phyloP scores from a whole-genome alignment of 345 rosid species.

The Euphorbia tirucalli region DNA sequence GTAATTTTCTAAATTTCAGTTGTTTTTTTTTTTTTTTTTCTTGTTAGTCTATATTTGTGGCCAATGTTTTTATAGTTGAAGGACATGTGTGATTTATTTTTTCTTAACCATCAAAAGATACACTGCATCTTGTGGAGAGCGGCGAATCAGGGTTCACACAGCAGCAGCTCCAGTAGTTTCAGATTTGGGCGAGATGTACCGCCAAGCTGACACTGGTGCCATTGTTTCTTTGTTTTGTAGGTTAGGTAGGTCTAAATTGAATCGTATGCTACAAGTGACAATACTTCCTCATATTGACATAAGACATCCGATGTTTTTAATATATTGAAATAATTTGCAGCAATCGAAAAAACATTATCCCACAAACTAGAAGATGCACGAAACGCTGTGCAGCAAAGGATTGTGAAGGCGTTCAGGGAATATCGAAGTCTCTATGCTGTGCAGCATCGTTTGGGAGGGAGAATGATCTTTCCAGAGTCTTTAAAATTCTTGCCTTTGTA shows the following conservation, averaged over 20 bases:
- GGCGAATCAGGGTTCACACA: conserved; percentile 97
- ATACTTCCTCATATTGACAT: conserved; percentile 18
- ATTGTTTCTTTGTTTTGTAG: conserved; percentile 77
- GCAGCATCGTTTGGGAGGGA: conserved; percentile 93
- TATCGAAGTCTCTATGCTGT: conserved; percentile 84
- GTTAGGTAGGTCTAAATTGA: conserved; percentile 54
- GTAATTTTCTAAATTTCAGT: neutral
- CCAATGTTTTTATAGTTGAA: neutral
- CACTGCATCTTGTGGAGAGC: conserved; percentile 99
- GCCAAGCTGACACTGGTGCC: conserved; percentile 91
- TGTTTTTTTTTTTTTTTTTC: neutral
- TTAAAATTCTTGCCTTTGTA: conserved; percentile 77
- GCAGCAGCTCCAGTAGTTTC: conserved; percentile 88
- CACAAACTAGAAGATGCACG: conserved; percentile 94
- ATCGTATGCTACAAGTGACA: conserved; percentile 7
- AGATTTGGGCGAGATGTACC: conserved; percentile 94
- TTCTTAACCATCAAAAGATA: conserved; percentile 72
- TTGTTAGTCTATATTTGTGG: neutral
- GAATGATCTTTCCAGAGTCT: conserved; percentile 95
- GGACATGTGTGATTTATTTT: conserved; percentile 3
- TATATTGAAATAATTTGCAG: conserved; percentile 45
- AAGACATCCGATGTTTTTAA: conserved; percentile 11
- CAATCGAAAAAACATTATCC: conserved; percentile 86
- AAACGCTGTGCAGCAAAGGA: conserved; percentile 64
- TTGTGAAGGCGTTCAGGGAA: conserved; percentile 87